Evolutionary conservation across 2,329 filamentous ascomycete genomes (phyloP).

Genomic region (Verticillium dahliae): DNA sequence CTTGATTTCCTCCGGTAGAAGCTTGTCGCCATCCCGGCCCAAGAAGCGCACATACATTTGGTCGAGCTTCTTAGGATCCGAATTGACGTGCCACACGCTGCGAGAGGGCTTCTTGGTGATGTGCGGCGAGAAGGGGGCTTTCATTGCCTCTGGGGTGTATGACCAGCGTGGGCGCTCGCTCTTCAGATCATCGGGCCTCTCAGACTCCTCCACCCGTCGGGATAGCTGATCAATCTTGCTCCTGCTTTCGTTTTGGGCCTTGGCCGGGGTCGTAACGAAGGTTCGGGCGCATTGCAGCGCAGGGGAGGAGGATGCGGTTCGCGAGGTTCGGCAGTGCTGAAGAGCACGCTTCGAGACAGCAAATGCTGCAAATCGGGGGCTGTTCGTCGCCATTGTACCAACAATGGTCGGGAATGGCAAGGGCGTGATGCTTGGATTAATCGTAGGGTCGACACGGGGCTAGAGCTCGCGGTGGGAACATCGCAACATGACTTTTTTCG

Average conservation of each 20-base stretch:
- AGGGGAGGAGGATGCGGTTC: conserved; percentile 2
- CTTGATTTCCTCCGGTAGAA: conserved; percentile 86
- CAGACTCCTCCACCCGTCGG: conserved; percentile 3
- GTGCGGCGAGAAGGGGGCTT: conserved; percentile 60
- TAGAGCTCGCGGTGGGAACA: background rate
- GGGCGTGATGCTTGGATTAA: background rate
- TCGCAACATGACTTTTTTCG: background rate
- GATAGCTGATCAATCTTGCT: conserved; percentile 7
- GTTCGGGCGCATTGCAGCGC: conserved; percentile 5
- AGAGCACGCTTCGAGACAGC: conserved; percentile 9
- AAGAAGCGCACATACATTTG: conserved; percentile 71
- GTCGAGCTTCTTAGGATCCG: conserved; percentile 67
- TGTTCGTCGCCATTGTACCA: conserved; percentile 8
- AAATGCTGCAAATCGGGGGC: conserved; percentile 9
- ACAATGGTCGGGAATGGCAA: background rate
- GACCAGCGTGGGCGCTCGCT: conserved; percentile 55
- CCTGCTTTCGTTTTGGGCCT: background rate
- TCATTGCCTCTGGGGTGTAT: conserved; percentile 63
- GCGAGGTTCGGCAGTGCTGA: conserved; percentile 8
- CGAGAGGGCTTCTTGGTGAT: conserved; percentile 45
- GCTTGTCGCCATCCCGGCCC: conserved; percentile 62
- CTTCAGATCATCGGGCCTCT: conserved; percentile 5
- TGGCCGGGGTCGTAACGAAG: conserved; percentile 6
- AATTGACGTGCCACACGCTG: conserved; percentile 64
- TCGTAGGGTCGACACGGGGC: background rate